Conservation (phyloP, 345 rosid species). For the Linum tenue region DNA sequence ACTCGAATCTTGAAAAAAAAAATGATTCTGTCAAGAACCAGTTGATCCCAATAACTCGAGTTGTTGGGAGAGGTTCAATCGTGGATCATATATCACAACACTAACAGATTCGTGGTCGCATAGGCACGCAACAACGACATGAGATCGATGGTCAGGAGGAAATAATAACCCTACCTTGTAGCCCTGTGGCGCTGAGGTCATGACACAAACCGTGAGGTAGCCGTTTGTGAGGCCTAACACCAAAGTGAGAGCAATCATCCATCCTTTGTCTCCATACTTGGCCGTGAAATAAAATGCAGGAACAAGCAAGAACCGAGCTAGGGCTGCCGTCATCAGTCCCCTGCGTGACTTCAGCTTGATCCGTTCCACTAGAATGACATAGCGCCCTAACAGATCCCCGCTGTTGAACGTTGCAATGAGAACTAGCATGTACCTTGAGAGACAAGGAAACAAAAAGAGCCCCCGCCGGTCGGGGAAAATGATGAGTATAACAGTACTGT, state of each 20-base stretch:
- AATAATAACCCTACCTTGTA: conserved; percentile 60
- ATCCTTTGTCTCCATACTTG: conserved; percentile 79
- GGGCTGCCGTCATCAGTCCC: conserved; percentile 36
- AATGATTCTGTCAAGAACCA: background rate
- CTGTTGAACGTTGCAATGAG: conserved; percentile 53
- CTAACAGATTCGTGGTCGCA: too few species aligned
- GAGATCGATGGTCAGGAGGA: too few species aligned
- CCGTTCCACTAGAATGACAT: conserved; percentile 43
- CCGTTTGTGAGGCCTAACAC: conserved; percentile 70
- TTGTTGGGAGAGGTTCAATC: too few species aligned
- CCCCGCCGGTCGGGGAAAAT: too few species aligned
- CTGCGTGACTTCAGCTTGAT: conserved; percentile 63
- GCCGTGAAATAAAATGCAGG: conserved; percentile 28
- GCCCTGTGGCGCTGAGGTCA: conserved; percentile 72
- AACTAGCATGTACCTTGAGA: conserved; percentile 56
- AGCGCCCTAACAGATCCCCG: conserved; percentile 58
- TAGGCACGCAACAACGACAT: too few species aligned
- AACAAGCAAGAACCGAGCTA: conserved; percentile 50
- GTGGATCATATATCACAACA: too few species aligned
- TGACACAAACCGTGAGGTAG: conserved; percentile 70
- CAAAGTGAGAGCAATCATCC: conserved; percentile 69
- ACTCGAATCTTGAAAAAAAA: too few species aligned
- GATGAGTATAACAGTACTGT: too few species aligned
- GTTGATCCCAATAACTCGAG: too few species aligned
- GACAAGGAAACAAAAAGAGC: conserved; percentile 6